Percentiles rank a stretch among this genome's conserved stretches.
These are phyloP conservation scores for Euphrasia arctica DNA, from an alignment of 305 asterid genomes.

Conservation along the genomic window DNA sequence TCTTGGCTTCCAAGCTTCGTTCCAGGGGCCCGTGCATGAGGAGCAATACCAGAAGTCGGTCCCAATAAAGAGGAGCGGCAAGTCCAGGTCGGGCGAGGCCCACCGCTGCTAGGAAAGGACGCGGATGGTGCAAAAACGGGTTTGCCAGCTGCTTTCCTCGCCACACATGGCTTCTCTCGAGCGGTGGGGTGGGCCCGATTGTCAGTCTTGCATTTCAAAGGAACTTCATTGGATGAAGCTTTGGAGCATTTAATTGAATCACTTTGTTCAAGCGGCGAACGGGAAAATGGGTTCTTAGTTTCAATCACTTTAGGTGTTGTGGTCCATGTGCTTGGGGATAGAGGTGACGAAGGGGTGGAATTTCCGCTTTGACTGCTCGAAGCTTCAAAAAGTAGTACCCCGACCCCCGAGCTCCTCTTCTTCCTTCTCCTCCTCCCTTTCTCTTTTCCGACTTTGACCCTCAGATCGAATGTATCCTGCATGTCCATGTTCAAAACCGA, in stretches of 20 bases:
- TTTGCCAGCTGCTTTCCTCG: conserved; percentile 34
- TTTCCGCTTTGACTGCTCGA: conserved; percentile 82
- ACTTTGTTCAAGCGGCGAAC: conserved; percentile 15
- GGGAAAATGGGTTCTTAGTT: conserved; percentile 37
- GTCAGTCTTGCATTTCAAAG: conserved; percentile 30
- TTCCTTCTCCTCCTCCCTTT: conserved; percentile 65
- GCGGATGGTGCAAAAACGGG: conserved; percentile 65
- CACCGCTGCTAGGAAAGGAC: conserved; percentile 47
- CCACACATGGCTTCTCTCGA: conserved; percentile 35
- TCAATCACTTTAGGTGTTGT: conserved; percentile 48
- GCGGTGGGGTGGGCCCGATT: conserved; percentile 1
- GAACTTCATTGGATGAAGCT: conserved; percentile 28
- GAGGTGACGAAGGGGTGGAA: conserved; percentile 80
- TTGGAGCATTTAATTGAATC: conserved; percentile 24
- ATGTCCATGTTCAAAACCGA: conserved; percentile 8
- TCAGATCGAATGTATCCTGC: conserved; percentile 40
- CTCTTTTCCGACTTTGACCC: conserved; percentile 62
- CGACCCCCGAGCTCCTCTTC: conserved; percentile 50
- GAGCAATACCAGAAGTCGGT: conserved; percentile 52
- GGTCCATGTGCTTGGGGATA: conserved; percentile 52
- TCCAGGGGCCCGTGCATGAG: conserved; percentile 82
- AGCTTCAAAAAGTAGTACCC: conserved; percentile 44
- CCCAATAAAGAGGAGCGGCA: conserved; percentile 40
- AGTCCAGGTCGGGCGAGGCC: conserved; percentile 23
- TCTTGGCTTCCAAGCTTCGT: conserved; percentile 35